phyloP scores from a whole-genome alignment of 1,284 basidiomycete genomes.

The Leccinum griseonigrum region DNA sequence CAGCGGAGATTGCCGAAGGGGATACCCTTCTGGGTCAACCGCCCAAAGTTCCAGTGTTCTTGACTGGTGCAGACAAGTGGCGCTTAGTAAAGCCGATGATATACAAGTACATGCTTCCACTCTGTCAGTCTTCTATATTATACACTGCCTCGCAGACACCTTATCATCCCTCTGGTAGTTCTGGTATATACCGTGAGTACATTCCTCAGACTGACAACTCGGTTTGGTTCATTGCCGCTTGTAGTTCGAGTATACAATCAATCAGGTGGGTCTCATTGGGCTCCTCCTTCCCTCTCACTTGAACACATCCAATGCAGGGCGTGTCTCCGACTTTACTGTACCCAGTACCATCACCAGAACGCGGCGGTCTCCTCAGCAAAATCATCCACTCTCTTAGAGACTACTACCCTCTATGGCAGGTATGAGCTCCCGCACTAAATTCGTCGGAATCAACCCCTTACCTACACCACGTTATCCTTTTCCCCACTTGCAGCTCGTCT shows the following conservation, averaged over 20 bases:
- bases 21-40: conserved; percentile 30
- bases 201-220: not conserved
- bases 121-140: conserved; percentile 53
- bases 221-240: conserved; percentile 7
- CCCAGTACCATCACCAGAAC: conserved; percentile 67
- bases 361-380: conserved; percentile 63
- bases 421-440: conserved; percentile 29
- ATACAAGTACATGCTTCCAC: conserved; percentile 74
- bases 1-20: conserved; percentile 39
- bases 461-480: conserved; percentile 22
- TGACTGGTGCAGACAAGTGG: conserved; percentile 74
- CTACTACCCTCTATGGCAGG: conserved; percentile 96
- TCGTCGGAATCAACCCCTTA: conserved; percentile 12
- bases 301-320: conserved; percentile 46
- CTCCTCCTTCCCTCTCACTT: not conserved
- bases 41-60: conserved; percentile 39
- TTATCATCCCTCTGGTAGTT: conserved; percentile 42
- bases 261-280: conserved; percentile 58
- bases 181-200: conserved; percentile 73
- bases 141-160: not conserved
- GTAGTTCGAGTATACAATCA: conserved; percentile 91
- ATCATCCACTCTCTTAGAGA: conserved; percentile 87
- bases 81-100: conserved; percentile 72
- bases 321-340: conserved; percentile 91
- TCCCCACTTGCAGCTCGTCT: conserved; percentile 54